Evolutionary conservation across 257 asterid species (phyloP).

Genomic region (Plantago ovata): DNA sequence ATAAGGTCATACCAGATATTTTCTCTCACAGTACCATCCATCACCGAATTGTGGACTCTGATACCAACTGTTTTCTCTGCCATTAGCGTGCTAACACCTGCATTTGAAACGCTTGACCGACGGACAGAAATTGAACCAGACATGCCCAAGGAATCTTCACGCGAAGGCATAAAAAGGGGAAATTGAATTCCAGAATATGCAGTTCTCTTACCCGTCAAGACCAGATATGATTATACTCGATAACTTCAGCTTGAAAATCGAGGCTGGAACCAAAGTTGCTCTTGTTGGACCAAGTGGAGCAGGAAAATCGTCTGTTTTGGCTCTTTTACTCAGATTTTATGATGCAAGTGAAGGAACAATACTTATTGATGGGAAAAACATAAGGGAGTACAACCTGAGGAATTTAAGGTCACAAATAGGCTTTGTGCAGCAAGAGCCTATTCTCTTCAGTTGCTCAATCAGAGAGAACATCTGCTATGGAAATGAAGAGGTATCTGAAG

Average conservation of each 20-base stretch:
- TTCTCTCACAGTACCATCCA: conserved; percentile 79
- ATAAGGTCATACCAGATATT: conserved; percentile 74
- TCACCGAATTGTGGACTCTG: conserved; percentile 78
- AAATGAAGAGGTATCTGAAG: conserved; percentile 64
- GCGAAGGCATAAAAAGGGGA: conserved; percentile 45
- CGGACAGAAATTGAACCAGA: conserved; percentile 61
- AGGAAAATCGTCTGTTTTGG: conserved; percentile 62
- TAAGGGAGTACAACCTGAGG: conserved; percentile 46
- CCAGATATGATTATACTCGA: conserved; percentile 50
- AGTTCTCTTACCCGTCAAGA: conserved; percentile 59
- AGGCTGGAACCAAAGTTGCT: conserved; percentile 59
- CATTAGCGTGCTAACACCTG: conserved; percentile 61
- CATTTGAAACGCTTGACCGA: conserved; percentile 60
- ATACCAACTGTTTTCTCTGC: conserved; percentile 76
- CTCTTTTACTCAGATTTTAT: conserved; percentile 67
- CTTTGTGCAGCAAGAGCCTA: conserved; percentile 80
- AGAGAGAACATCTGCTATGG: conserved; percentile 67
- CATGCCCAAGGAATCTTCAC: conserved; percentile 34
- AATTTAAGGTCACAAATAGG: conserved; percentile 52
- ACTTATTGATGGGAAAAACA: conserved; percentile 46
- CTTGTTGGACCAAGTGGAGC: conserved; percentile 83
- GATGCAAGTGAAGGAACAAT: conserved; percentile 52
- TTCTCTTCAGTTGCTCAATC: conserved; percentile 67
- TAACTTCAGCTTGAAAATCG: conserved; percentile 52
- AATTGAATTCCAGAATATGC: conserved; percentile 46